Percentiles rank a stretch among this genome's conserved stretches.
phyloP scores from a whole-genome alignment of 768 basidiomycete genomes.

The Hericium coralloides region DNA sequence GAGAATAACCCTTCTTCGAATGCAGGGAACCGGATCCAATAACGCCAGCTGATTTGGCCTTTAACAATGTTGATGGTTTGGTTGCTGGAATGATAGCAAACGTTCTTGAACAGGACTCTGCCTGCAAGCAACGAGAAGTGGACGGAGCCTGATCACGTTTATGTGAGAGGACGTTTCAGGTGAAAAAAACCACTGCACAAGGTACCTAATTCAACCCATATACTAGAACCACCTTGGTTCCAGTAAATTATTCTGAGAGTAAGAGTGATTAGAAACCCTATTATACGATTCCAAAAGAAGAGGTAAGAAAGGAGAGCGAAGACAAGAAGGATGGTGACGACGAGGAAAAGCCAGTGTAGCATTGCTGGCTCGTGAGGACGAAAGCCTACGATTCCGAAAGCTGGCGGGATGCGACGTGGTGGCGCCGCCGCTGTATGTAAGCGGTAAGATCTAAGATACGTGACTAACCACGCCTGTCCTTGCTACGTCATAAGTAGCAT shows the following conservation, averaged over 20 bases:
- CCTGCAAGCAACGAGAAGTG: constrained; percentile 87
- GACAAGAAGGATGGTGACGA: constrained; percentile 50
- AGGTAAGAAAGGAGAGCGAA: constrained; percentile 59
- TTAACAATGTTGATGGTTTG: constrained; percentile 80
- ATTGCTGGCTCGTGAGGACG: constrained; percentile 23
- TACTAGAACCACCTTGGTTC: constrained; percentile 66
- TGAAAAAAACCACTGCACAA: constrained; percentile 32
- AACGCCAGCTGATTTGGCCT: constrained; percentile 85
- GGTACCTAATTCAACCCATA: constrained; percentile 56
- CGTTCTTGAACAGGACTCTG: constrained; percentile 78
- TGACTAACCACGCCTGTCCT: constrained; percentile 5
- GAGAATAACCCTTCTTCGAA: constrained; percentile 59
- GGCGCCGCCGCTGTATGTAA: no score
- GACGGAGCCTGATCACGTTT: constrained; percentile 55
- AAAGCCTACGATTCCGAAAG: no score
- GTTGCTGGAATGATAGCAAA: constrained; percentile 87
- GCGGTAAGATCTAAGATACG: constrained; percentile 8
- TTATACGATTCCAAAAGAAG: constrained; percentile 87
- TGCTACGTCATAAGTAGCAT: constrained; percentile 14
- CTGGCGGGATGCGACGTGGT: no score
- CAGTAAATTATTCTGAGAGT: constrained; percentile 66
- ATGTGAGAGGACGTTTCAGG: not conserved
- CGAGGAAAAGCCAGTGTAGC: constrained; percentile 52
- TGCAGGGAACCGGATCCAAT: constrained; percentile 81
- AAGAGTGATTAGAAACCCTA: constrained; percentile 60